These are phyloP conservation scores for Areca catechu DNA, from an alignment of 176 grass and related monocot genomes.

Conservation along the genomic window DNA sequence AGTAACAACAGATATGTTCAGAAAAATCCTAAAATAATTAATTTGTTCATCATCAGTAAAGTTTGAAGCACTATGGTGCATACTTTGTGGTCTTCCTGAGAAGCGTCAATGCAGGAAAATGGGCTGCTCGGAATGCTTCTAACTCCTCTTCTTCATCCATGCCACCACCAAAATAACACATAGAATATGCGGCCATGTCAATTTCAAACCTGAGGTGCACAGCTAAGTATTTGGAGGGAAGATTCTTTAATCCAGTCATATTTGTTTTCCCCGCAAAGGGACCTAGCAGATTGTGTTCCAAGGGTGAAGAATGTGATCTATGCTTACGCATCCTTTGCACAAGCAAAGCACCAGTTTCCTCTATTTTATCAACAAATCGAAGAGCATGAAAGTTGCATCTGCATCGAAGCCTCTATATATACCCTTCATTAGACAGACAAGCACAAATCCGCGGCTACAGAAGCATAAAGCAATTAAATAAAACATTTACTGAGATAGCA, in stretches of 20 bases:
- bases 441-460: background rate
- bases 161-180: constrained; percentile 98
- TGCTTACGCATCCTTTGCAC: constrained; percentile 68
- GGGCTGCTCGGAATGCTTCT: constrained; percentile 66
- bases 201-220: constrained; percentile 96
- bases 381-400: constrained; percentile 99
- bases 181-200: constrained; percentile 95
- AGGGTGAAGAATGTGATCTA: constrained; percentile 20
- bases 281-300: constrained; percentile 78
- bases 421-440: constrained; percentile 3
- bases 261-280: constrained; percentile 38
- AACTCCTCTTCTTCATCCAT: constrained; percentile 91
- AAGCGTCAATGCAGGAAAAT: constrained; percentile 85
- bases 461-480: background rate
- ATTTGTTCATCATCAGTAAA: too few relatives aligned
- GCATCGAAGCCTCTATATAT: constrained; percentile 74
- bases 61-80: constrained; percentile 4
- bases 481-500: constrained; percentile 5
- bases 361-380: constrained; percentile 76
- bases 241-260: constrained; percentile 19
- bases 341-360: constrained; percentile 75
- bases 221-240: constrained; percentile 65
- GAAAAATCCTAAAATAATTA: too few relatives aligned
- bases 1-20: too few relatives aligned
- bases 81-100: constrained; percentile 80